phyloP scores from a whole-genome alignment of 208 protist species.

The Wallacemonas sp. region DNA sequence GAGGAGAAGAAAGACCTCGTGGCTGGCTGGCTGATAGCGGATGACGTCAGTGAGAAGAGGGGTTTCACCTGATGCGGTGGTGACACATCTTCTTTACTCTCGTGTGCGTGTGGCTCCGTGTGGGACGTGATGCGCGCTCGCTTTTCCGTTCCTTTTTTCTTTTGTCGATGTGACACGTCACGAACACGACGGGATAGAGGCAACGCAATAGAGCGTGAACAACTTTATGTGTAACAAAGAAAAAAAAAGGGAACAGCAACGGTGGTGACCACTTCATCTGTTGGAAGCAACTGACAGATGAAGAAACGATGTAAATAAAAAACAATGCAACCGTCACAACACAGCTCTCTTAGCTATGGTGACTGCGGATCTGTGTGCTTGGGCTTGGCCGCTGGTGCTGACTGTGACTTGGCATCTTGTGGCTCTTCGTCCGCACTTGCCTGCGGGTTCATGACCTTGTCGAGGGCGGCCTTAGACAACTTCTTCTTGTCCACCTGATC shows the following conservation, averaged over 20 bases:
- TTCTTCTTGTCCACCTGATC: slow-evolving; percentile 24
- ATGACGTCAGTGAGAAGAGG: no score
- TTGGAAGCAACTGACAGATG: no score
- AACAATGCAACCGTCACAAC: background rate
- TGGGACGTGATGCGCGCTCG: no score
- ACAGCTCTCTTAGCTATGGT: no score
- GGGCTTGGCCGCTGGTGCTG: background rate
- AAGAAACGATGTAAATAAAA: background rate
- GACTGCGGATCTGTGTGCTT: background rate
- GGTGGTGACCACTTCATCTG: no score
- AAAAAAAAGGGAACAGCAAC: background rate
- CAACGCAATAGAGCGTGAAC: no score
- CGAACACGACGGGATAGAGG: no score
- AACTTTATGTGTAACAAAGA: background rate
- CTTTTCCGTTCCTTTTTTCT: background rate
- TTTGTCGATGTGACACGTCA: background rate
- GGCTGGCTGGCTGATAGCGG: no score
- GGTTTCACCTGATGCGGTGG: no score
- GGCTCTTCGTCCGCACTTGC: background rate
- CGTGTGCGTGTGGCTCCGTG: background rate
- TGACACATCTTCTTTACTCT: background rate
- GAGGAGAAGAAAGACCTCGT: no score
- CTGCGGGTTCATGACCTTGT: background rate
- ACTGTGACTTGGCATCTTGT: no score
- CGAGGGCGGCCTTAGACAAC: slow-evolving; percentile 1